Evolutionary conservation across 106 monocot species (phyloP), one percentile per base, ranked within the genome.

Genomic region (Dioscorea alata): DNA sequence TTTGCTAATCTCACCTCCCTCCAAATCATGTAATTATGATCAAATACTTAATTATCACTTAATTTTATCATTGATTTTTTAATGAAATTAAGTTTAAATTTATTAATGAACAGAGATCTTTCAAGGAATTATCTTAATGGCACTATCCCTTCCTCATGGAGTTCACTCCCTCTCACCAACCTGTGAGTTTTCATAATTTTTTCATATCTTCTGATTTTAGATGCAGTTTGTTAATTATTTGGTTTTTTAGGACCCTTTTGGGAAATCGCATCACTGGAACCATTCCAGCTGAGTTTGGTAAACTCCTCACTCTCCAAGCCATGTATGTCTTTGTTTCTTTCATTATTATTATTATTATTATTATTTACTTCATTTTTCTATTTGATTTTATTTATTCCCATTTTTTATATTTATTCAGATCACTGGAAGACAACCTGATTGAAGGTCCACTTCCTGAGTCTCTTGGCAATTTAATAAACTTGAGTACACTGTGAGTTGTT

Each of bases 361-460:
- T 42, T 42, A 42, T 42, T 42, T 42, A 28, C 5, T 34, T 32
- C 24, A 4, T 28, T 33, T 28, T 32, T 53, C 2, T 68, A 6
- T 18, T 0, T 54, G 6, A 34, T 49, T 0, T 60, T 42, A 42
- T 42, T 42, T 42, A 42, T 42, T 42, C 6, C 6, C 10, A 3
- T 42, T 42, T 42, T 42, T 67, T 49, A 18, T 7, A 42, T 42
- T 50, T 61, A 12, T 16, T 24, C 22, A 78, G 77, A 19, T 31
- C 50, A 15, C 50, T 82, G 68, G 77, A 77, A 65, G 71, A 50
- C 34, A 82, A 82, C 57, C 28, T 33, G 49, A 49, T 82, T 53
- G 51, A 73, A 50, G 77, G 82, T 5, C 64, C 58, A 4, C 4
- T 82, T 50, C 82, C 82, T 59, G 12, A 28, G 0, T 51, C 72